Base-by-base conservation (phyloP, 208 protist genomes). In the Trypanosoma grayi region DNA sequence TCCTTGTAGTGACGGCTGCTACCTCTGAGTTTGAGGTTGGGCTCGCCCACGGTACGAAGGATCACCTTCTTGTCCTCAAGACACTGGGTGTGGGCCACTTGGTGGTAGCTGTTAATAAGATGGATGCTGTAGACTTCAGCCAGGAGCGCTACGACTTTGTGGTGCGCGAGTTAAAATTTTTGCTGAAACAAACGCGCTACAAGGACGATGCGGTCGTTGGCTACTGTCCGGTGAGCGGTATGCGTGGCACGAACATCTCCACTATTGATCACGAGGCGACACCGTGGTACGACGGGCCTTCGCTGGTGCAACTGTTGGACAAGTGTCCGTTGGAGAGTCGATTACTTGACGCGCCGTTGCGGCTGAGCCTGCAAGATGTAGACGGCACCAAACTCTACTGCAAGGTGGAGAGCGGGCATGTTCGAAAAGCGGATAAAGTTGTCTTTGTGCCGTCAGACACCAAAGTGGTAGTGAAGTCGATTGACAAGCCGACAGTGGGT, bases 101-200 rank as follows among this genome's bases (percentile, higher is more conserved):
- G 20, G 79, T 99, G 18, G 93, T 99, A 8, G 90, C 88, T n/a
- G 87, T 99, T 65, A 99, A 99, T 88, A 99, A 99, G 84, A 99
- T 99, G 98, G 98, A 99, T 84, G 85, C 88, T 24, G 97, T 99
- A 3, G 61, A 75, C 25, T 98, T 90, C 87, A 73, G 73, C 8
- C 60, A 97, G 70, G 93, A 95, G 24, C 66, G 94, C 37, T 99
- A 94, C 68, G 79, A 98, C 56, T 84, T 96, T 66, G 94, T 98
- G 43, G 69, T 89, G 10, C 65, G 66, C 18, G 92, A 98, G 70
- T 61, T 99, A 48, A 86, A 70, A 20, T 75, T 83, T 11, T 97
- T 99, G 63, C 61, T 99, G 16, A 95, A 97, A 73, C 80, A 93
- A 58, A 79, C 81, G 37, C 93, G 95, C 40, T 98, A 94, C 63